Evolutionary conservation across 1,139 yeast species (phyloP).

Genomic region (Cylindricascospora bacillispora): DNA sequence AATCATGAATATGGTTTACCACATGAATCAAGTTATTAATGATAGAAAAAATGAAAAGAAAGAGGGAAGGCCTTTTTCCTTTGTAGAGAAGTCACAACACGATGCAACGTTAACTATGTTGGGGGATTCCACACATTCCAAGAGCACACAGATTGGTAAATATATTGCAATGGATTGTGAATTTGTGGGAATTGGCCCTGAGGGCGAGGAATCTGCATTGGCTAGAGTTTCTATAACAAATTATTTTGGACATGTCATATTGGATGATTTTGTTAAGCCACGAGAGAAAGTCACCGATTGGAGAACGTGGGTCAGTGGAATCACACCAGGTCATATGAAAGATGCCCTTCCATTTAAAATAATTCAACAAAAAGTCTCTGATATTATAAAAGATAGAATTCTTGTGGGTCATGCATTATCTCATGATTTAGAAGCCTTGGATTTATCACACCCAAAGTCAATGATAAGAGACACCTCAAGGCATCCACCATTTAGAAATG

Average conservation of each 20-base stretch:
- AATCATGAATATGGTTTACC: constrained; percentile 23
- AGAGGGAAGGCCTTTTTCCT: constrained; percentile 15
- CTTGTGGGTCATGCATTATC: constrained; percentile 79
- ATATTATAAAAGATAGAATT: constrained; percentile 37
- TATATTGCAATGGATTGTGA: constrained; percentile 85
- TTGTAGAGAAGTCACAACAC: too few species aligned
- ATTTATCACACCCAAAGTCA: constrained; percentile 52
- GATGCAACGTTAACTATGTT: too few species aligned
- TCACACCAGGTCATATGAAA: constrained; percentile 54
- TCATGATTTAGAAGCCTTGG: constrained; percentile 61
- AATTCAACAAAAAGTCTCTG: constrained; percentile 48
- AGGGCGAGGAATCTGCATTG: constrained; percentile 55
- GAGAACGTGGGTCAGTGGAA: constrained; percentile 93
- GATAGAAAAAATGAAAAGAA: constrained; percentile 14
- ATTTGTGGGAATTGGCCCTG: constrained; percentile 80
- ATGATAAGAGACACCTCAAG: constrained; percentile 65
- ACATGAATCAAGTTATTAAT: constrained; percentile 21
- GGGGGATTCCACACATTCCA: too few species aligned
- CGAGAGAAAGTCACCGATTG: constrained; percentile 69
- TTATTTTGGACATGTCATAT: constrained; percentile 56
- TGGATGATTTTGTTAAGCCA: constrained; percentile 70
- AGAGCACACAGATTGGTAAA: constrained; percentile 40
- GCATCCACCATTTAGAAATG: constrained; percentile 42
- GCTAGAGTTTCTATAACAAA: constrained; percentile 86
- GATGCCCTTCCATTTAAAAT: constrained; percentile 52